phyloP scores from a whole-genome alignment of 768 basidiomycete genomes.

The Butyriboletus loyo region DNA sequence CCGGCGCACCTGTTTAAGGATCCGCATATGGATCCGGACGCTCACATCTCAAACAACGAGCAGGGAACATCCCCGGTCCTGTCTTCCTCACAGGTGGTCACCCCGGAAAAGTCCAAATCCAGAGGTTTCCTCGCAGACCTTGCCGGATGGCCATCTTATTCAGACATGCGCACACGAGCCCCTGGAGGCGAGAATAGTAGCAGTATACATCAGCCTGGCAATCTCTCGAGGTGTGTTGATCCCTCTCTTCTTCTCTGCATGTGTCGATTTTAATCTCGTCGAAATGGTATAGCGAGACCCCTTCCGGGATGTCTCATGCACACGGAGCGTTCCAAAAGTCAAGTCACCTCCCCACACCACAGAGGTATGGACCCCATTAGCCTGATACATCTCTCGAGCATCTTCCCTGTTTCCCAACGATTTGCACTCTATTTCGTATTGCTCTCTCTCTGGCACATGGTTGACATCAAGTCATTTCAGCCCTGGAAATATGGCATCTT shows the following conservation, averaged over 20 bases:
- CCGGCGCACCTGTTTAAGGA: conserved; percentile 7
- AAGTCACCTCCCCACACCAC: conserved; percentile 30
- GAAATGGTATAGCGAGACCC: conserved; percentile 3
- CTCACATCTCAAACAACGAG: conserved; percentile 1
- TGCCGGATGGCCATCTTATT: conserved; percentile 13
- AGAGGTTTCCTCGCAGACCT: conserved; percentile 13
- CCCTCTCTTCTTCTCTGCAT: background rate
- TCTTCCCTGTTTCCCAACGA: background rate
- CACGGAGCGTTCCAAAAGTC: conserved; percentile 12
- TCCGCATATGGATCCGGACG: background rate
- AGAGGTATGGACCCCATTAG: conserved; percentile 20
- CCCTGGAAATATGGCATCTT: conserved; percentile 33
- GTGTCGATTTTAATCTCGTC: background rate
- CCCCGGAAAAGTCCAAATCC: conserved; percentile 8
- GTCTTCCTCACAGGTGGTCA: conserved; percentile 9
- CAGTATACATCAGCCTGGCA: conserved; percentile 4
- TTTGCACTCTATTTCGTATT: background rate
- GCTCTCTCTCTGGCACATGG: background rate
- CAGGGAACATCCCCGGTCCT: background rate
- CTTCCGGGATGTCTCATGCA: conserved; percentile 1
- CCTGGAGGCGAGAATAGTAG: conserved; percentile 11
- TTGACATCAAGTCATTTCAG: conserved; percentile 24
- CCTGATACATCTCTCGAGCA: background rate
- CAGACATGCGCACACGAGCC: conserved; percentile 11
- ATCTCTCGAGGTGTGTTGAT: conserved; percentile 15